Conservation (phyloP, 2,329 filamentous ascomycete species). For the Metarhizium album region DNA sequence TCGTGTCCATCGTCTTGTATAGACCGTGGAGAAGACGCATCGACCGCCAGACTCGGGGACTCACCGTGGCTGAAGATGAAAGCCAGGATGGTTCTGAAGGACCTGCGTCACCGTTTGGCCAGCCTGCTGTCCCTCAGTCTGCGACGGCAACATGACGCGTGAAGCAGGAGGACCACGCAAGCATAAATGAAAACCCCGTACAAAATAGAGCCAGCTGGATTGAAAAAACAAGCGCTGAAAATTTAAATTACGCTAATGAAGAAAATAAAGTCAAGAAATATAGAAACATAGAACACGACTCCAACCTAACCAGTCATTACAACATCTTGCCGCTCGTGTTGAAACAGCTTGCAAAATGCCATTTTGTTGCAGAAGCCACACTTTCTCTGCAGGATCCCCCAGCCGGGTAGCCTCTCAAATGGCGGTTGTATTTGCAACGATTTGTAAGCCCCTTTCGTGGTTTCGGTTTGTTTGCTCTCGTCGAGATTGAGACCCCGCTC, state of each 20-base stretch:
- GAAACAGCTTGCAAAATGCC: slow-evolving; percentile 8
- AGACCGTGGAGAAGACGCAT: slow-evolving; percentile 60
- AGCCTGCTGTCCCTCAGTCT: background rate
- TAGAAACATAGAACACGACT: too few relatives aligned
- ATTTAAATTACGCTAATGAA: background rate
- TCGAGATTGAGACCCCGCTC: slow-evolving; percentile 3
- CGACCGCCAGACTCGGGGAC: slow-evolving; percentile 14
- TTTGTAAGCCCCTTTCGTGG: background rate
- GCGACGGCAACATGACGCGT: background rate
- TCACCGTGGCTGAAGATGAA: slow-evolving; percentile 5
- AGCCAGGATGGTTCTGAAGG: background rate
- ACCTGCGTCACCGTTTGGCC: background rate
- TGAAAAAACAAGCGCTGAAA: background rate
- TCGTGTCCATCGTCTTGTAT: slow-evolving; percentile 64
- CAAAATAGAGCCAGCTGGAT: background rate
- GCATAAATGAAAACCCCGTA: too few relatives aligned
- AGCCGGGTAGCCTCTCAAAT: slow-evolving; percentile 3
- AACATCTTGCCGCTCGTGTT: background rate
- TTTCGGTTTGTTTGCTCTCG: background rate
- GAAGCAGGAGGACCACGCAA: too few relatives aligned
- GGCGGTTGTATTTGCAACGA: slow-evolving; percentile 6
- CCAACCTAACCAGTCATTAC: background rate
- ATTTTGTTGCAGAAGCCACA: slow-evolving; percentile 9
- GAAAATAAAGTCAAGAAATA: background rate
- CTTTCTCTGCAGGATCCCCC: slow-evolving; percentile 5